Evolutionary conservation across 257 asterid species (phyloP).

Genomic region (Gardenia jasminoides): DNA sequence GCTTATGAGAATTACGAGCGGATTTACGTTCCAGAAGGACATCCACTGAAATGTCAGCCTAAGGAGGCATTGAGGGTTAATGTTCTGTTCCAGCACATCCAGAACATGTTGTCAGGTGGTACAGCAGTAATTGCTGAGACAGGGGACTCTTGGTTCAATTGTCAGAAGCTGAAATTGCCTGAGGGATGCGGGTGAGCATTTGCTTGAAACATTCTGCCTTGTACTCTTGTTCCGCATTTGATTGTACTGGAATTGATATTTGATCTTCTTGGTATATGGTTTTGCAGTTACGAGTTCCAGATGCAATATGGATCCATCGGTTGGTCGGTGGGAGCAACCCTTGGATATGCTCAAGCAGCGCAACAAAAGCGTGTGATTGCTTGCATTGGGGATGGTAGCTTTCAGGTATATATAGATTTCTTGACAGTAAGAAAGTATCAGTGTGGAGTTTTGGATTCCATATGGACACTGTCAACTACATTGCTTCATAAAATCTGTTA

Average conservation of each 20-base stretch:
- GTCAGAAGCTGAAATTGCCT: slow-evolving; percentile 71
- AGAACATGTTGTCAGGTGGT: slow-evolving; percentile 57
- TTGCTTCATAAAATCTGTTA: neutral
- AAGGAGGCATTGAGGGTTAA: slow-evolving; percentile 70
- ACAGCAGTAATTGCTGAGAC: slow-evolving; percentile 79
- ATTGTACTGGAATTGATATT: neutral
- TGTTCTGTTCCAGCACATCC: slow-evolving; percentile 66
- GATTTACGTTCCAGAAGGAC: slow-evolving; percentile 71
- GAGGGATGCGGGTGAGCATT: slow-evolving; percentile 64
- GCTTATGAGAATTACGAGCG: slow-evolving; percentile 80
- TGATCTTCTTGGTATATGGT: neutral
- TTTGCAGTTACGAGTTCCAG: slow-evolving; percentile 69
- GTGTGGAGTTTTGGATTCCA: neutral
- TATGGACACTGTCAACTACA: neutral
- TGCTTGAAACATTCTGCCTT: no score
- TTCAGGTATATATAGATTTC: slow-evolving; percentile 48
- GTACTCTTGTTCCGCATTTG: no score
- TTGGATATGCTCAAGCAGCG: slow-evolving; percentile 82
- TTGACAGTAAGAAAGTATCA: neutral
- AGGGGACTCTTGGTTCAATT: slow-evolving; percentile 89
- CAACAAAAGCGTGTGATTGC: slow-evolving; percentile 66
- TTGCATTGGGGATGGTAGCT: slow-evolving; percentile 88
- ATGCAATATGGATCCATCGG: slow-evolving; percentile 91
- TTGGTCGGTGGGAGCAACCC: slow-evolving; percentile 90
- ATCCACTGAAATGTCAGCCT: slow-evolving; percentile 51